Percentiles rank a stretch among this genome's conserved stretches.
Evolutionary conservation across 2,329 filamentous ascomycete genomes (phyloP).

Genomic region (Passalora sequoiae): DNA sequence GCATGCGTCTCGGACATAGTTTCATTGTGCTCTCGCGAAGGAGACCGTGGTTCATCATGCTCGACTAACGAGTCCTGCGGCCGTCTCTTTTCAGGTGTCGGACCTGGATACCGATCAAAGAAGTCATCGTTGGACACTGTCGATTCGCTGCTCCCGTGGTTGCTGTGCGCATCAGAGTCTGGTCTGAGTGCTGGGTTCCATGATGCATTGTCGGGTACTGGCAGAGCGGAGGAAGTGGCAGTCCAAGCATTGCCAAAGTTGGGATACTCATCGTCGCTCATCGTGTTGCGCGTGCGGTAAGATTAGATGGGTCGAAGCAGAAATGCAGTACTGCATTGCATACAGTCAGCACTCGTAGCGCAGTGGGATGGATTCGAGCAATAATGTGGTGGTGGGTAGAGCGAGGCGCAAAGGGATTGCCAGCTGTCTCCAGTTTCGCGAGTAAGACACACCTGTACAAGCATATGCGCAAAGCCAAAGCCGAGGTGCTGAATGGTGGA

Average conservation of each 20-base stretch:
- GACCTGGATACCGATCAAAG: conserved; percentile 33
- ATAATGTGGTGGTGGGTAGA: no score
- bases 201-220: conserved; percentile 29
- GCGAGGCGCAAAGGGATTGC: not conserved
- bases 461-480: conserved; percentile 5
- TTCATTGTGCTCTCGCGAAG: conserved; percentile 6
- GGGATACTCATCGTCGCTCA: conserved; percentile 33
- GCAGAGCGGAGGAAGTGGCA: conserved; percentile 7
- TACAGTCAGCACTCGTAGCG: conserved; percentile 7
- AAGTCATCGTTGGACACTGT: conserved; percentile 32
- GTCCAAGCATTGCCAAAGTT: conserved; percentile 39
- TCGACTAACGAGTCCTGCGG: conserved; percentile 4
- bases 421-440: not conserved
- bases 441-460: conserved; percentile 8
- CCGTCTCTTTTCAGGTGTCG: conserved; percentile 22
- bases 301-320: conserved; percentile 1
- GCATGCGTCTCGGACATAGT: conserved; percentile 17
- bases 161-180: conserved; percentile 9
- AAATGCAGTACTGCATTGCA: conserved; percentile 7
- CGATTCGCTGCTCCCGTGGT: conserved; percentile 21
- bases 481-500: no score
- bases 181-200: conserved; percentile 54
- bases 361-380: no score
- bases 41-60: conserved; percentile 10
- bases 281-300: conserved; percentile 10